phyloP scores from a whole-genome alignment of 2,329 filamentous ascomycete genomes.

The Lachnellula subtilissima region DNA sequence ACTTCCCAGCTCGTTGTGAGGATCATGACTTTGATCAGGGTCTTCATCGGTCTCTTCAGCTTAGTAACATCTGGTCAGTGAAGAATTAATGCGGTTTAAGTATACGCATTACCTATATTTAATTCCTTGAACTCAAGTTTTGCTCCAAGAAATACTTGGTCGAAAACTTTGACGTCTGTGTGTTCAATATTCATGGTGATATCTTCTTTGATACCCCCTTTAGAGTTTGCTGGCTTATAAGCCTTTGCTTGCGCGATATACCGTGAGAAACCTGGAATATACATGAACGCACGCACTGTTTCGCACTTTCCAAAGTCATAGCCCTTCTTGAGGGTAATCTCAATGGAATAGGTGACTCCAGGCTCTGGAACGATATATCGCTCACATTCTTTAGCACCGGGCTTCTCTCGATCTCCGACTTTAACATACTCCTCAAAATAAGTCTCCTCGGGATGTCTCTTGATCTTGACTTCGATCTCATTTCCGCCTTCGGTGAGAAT shows the following conservation, averaged over 20 bases:
- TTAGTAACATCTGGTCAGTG: no score
- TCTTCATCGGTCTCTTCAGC: no score
- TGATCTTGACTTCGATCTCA: conserved; percentile 3
- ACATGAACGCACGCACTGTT: background rate
- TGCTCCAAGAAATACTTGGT: background rate
- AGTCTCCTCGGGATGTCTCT: background rate
- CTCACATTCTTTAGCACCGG: background rate
- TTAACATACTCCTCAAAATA: conserved; percentile 11
- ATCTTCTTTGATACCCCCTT: background rate
- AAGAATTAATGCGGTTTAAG: background rate
- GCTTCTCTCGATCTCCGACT: conserved; percentile 1
- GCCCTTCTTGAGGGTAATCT: conserved; percentile 4
- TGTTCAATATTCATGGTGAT: background rate
- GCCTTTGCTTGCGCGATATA: background rate
- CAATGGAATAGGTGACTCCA: conserved; percentile 1
- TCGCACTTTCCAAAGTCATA: background rate
- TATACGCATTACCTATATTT: background rate
- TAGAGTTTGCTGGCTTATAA: background rate
- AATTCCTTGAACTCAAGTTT: background rate
- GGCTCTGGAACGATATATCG: conserved; percentile 6
- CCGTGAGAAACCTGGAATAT: background rate
- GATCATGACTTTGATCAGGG: no score
- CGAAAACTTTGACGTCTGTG: background rate
- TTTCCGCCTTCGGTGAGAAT: conserved; percentile 1
- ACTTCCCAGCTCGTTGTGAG: no score